A percentile compares a stretch with the other conserved stretches of the same genome.
phyloP scores from a whole-genome alignment of 1,284 basidiomycete species.

The Heterobasidion parviporum region DNA sequence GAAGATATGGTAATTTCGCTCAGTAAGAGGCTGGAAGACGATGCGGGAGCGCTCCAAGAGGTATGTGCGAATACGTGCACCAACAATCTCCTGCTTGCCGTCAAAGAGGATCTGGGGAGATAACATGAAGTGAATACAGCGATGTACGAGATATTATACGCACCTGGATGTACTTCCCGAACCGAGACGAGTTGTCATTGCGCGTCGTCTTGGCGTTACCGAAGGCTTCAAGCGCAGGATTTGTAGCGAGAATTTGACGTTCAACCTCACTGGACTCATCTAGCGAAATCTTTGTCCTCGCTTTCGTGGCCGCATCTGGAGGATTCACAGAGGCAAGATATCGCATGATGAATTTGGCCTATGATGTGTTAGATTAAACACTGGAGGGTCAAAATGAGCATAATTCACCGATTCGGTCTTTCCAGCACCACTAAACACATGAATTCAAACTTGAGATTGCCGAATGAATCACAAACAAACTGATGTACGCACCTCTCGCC shows the following conservation, averaged over 20 bases:
- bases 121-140: background rate
- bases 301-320: slow-evolving; percentile 54
- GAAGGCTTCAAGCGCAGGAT: slow-evolving; percentile 98
- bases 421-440: slow-evolving; percentile 77
- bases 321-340: slow-evolving; percentile 98
- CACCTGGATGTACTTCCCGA: slow-evolving; percentile 99
- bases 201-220: slow-evolving; percentile 99
- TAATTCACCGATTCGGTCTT: slow-evolving; percentile 90
- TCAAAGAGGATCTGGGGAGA: slow-evolving; percentile 84
- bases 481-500: slow-evolving; percentile 77
- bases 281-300: slow-evolving; percentile 61
- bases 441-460: slow-evolving; percentile 11
- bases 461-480: background rate
- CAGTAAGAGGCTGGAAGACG: slow-evolving; percentile 94
- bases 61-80: slow-evolving; percentile 96
- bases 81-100: slow-evolving; percentile 91
- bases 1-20: slow-evolving; percentile 99
- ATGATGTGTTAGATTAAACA: slow-evolving; percentile 3
- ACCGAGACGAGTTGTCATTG: slow-evolving; percentile 98
- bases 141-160: slow-evolving; percentile 14
- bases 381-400: background rate
- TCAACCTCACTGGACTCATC: slow-evolving; percentile 92
- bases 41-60: slow-evolving; percentile 95
- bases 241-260: slow-evolving; percentile 94
- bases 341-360: slow-evolving; percentile 99